Base-by-base conservation (phyloP, 352 stramenopile genomes). In the Phytophthora aleatoria region DNA sequence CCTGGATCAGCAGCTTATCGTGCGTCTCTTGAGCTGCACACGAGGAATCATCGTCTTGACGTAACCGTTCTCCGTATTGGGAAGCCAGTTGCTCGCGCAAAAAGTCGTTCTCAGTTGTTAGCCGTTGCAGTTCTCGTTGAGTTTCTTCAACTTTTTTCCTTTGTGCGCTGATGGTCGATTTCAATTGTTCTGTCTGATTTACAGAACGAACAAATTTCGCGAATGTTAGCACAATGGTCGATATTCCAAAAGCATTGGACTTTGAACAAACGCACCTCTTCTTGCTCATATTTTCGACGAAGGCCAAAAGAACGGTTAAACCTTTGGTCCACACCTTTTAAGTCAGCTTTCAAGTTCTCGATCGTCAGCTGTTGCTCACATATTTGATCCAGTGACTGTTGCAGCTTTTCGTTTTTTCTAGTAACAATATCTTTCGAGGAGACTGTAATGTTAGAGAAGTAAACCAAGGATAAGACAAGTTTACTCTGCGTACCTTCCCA, bases 291-390 rank as follows among this genome's bases (percentile, higher is more conserved):
- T 41, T 77, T 74, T 24, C 59, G 74, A 26, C 10, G 33, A n/a
- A 64, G 30, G 13, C 62, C 48, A 30, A 26, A 5, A 7, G 44
- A 31, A 48, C 35, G 49, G 39, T 45, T 39, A 61, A 15, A 45
- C 20, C 43, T 66, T 35, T 59, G 54, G 15, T 71, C 64, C 10
- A 47, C 49, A n/a, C 54, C 41, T 24, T 71, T 71, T 8, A 82
- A 61, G 48, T 89, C 79, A 13, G 61, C 64, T 67, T 82, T 73
- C 41, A 89, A 67, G 42, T 88, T 87, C 28, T 93, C 84, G 20
- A 93, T 71, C 31, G 57, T 57, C 15, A 74, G 35, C 38, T 91
- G 84, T 50, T 91, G 84, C 3, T 81, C 69, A 45, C 74, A 79
- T 53, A 91, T 85, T 47, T 93, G 82, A 12, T 75, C 66, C 3